Percentiles rank a stretch among this genome's conserved stretches.
Evolutionary conservation across 768 basidiomycete species (phyloP).

Genomic region (Pleurotus djamor): DNA sequence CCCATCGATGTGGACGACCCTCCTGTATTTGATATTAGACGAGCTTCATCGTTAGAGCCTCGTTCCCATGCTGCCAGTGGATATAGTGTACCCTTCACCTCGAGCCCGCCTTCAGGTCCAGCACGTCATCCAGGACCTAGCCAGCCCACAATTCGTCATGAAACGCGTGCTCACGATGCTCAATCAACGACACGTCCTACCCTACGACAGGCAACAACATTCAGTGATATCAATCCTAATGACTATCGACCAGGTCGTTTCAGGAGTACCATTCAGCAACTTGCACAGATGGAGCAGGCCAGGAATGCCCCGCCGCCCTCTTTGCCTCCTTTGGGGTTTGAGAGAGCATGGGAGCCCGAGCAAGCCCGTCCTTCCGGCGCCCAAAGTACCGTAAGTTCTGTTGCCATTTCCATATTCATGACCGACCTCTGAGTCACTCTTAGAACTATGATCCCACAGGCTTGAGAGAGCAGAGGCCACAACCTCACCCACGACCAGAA

Average conservation of each 20-base stretch:
- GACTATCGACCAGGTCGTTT: slow-evolving; percentile 45
- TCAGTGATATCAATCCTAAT: slow-evolving; percentile 26
- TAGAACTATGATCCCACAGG: neutral
- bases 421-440: too few relatives aligned
- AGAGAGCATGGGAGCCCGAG: slow-evolving; percentile 4
- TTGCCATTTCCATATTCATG: neutral
- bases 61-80: neutral
- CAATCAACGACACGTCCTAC: neutral
- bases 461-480: neutral
- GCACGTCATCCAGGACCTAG: too few relatives aligned
- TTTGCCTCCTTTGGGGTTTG: slow-evolving; percentile 7
- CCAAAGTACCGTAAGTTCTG: neutral
- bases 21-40: slow-evolving; percentile 2
- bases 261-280: slow-evolving; percentile 42
- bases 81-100: neutral
- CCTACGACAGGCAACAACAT: slow-evolving; percentile 2
- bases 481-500: neutral
- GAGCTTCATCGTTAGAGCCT: neutral
- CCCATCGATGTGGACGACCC: neutral
- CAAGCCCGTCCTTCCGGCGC: neutral
- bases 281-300: slow-evolving; percentile 13
- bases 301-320: slow-evolving; percentile 10
- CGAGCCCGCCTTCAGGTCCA: neutral
- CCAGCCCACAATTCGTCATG: too few relatives aligned
- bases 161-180: neutral